Conservation (phyloP, 2,329 filamentous ascomycete species). For the Calonectria crousiana region DNA sequence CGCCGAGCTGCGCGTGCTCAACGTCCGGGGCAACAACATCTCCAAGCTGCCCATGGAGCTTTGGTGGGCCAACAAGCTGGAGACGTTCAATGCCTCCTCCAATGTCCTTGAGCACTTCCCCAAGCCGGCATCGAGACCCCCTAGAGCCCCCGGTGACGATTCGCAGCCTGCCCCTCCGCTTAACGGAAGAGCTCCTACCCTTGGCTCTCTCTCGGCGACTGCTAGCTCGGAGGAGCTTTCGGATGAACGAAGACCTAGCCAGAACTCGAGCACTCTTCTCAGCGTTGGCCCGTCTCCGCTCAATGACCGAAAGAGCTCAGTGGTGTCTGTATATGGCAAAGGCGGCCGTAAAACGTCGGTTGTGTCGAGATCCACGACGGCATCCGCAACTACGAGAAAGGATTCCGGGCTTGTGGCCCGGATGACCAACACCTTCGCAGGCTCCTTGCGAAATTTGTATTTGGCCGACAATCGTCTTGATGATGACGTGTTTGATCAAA, state of each 20-base stretch:
- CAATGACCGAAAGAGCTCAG: slow-evolving; percentile 82
- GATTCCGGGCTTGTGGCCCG: slow-evolving; percentile 89
- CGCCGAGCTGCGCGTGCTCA: slow-evolving; percentile 84
- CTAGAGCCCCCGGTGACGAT: slow-evolving; percentile 69
- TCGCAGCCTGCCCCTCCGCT: slow-evolving; percentile 48
- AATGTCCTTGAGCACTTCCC: slow-evolving; percentile 94
- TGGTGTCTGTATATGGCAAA: slow-evolving; percentile 83
- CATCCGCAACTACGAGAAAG: slow-evolving; percentile 74
- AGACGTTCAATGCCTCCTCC: slow-evolving; percentile 94
- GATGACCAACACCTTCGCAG: slow-evolving; percentile 87
- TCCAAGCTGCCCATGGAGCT: slow-evolving; percentile 89
- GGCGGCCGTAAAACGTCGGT: slow-evolving; percentile 88
- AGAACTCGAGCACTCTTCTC: slow-evolving; percentile 81
- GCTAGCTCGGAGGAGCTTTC: slow-evolving; percentile 83
- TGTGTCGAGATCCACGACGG: slow-evolving; percentile 74
- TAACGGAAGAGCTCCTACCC: slow-evolving; percentile 56
- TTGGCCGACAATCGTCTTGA: slow-evolving; percentile 94
- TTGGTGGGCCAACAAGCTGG: slow-evolving; percentile 94
- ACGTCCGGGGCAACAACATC: slow-evolving; percentile 94
- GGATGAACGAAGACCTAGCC: slow-evolving; percentile 82
- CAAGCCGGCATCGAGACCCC: slow-evolving; percentile 80
- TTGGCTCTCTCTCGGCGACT: slow-evolving; percentile 64
- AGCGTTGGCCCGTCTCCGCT: slow-evolving; percentile 82
- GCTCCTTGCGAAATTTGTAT: slow-evolving; percentile 85
- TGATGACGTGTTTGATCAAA: slow-evolving; percentile 94